phyloP scores from a whole-genome alignment of 805 yeast species.

The Debaryomyces prosopidis region DNA sequence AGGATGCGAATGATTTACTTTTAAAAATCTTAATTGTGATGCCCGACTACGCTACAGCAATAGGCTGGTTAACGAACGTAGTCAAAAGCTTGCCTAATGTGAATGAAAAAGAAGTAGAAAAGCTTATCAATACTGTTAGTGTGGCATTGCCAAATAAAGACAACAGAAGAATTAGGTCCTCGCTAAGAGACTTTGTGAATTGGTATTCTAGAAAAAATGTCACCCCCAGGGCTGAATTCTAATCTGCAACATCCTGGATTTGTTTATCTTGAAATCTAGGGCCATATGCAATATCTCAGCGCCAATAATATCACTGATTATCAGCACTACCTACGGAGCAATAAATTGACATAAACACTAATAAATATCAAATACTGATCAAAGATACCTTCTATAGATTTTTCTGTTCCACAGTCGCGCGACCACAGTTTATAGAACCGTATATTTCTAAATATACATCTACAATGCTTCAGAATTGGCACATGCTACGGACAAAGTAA shows the following conservation, averaged over 20 bases:
- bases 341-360: too few species aligned
- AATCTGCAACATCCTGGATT: not conserved
- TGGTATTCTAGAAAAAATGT: slow-evolving; percentile 84
- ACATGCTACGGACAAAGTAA: too few species aligned
- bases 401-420: too few species aligned
- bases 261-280: too few species aligned
- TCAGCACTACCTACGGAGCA: too few species aligned
- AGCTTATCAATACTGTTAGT: slow-evolving; percentile 57
- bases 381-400: too few species aligned
- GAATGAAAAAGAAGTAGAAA: slow-evolving; percentile 64
- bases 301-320: too few species aligned
- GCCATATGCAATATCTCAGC: too few species aligned
- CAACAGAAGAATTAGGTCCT: slow-evolving; percentile 68
- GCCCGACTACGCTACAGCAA: slow-evolving; percentile 42
- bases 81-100: slow-evolving; percentile 63
- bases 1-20: slow-evolving; percentile 75
- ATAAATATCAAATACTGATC: too few species aligned
- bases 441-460: too few species aligned
- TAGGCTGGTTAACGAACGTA: slow-evolving; percentile 63
- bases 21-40: slow-evolving; percentile 59
- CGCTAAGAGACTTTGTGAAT: slow-evolving; percentile 72
- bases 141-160: slow-evolving; percentile 67
- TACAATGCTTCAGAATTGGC: too few species aligned
- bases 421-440: too few species aligned
- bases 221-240: slow-evolving; percentile 30